Base-by-base conservation (phyloP, 1,284 basidiomycete genomes). In the Cerrena zonata region DNA sequence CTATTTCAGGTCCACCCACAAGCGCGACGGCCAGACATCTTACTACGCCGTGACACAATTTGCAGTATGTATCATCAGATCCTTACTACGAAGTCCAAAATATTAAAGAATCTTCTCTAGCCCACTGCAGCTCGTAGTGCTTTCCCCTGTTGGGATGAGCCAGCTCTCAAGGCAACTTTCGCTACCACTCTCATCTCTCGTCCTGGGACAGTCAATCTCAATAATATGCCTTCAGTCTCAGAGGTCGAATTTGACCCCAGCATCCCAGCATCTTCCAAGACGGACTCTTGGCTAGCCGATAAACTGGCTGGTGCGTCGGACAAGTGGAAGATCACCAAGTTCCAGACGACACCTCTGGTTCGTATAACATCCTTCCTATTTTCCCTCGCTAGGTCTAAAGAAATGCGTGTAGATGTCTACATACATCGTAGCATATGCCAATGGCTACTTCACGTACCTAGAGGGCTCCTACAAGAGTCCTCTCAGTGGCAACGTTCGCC, bases 91-190 rank as follows among this genome's bases (percentile, higher is more conserved):
- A 45, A 5, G n/a, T 24, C 11, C 7, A 22, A 26, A 18, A 30
- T 27, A 27, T 19, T n/a, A n/a, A n/a, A n/a, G n/a, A n/a, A n/a
- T 11, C n/a, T 15, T 7, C 70, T 74, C 50, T 71, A 97, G 84
- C 86, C 94, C 18, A 96, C 92, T 23, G 83, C 86, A 51, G 93
- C 93, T 3, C 77, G 94, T 52, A 76, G 82, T 47, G 85, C 86
- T 10, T 90, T 92, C 68, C 91, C 91, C 24, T 87, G 81, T 68
- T 98, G 91, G 90, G 95, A 97, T 66, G 94, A 98, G 67, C 95
- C 95, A 22, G 76, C 84, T 19, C 77, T 96, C 62, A 98, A 98
- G 69, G 89, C 94, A 4, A 93, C 86, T 2, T 96, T 89, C 68
- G 65, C 76, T 51, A 74, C 97, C 59, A 87, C 86, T 13, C 78